Evolutionary conservation across 139 green algal species (phyloP).

Genomic region (Tetraselmis striata): DNA sequence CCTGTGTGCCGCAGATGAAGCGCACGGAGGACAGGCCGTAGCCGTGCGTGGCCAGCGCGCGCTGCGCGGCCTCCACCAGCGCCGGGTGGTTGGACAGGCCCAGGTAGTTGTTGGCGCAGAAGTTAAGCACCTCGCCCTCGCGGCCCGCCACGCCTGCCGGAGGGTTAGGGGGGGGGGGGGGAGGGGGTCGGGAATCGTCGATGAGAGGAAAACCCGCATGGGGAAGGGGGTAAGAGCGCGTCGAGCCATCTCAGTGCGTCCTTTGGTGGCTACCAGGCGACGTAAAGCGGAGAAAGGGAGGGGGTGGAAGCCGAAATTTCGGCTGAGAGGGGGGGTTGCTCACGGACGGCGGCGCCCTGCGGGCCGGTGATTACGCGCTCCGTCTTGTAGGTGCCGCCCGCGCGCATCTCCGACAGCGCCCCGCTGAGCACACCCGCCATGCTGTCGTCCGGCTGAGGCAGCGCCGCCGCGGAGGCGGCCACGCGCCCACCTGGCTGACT

Average conservation of each 20-base stretch:
- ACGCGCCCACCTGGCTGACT: too few relatives aligned
- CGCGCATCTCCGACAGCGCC: too few relatives aligned
- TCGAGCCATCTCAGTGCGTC: too few relatives aligned
- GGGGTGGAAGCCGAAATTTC: neutral
- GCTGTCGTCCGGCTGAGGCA: too few relatives aligned
- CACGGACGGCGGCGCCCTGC: constrained; percentile 26
- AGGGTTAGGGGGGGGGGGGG: too few relatives aligned
- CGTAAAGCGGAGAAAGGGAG: constrained; percentile 1
- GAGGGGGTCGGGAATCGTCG: too few relatives aligned
- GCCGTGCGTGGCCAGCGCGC: constrained; percentile 47
- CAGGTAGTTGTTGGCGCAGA: constrained; percentile 43
- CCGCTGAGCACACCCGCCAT: too few relatives aligned
- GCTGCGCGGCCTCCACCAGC: constrained; percentile 40
- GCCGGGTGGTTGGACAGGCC: constrained; percentile 53
- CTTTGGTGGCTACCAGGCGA: neutral
- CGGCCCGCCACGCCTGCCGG: neutral
- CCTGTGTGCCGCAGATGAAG: constrained; percentile 65
- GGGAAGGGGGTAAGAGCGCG: too few relatives aligned
- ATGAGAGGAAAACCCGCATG: too few relatives aligned
- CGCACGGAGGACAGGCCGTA: constrained; percentile 56
- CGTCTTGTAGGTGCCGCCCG: constrained; percentile 42
- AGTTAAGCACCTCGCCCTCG: constrained; percentile 27
- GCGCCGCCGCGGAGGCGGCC: too few relatives aligned
- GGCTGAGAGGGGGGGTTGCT: neutral
- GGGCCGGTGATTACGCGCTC: constrained; percentile 37